Percentiles rank a stretch among this genome's conserved stretches.
Conservation (phyloP, 1,284 basidiomycete genomes). For the Ganoderma boninense region DNA sequence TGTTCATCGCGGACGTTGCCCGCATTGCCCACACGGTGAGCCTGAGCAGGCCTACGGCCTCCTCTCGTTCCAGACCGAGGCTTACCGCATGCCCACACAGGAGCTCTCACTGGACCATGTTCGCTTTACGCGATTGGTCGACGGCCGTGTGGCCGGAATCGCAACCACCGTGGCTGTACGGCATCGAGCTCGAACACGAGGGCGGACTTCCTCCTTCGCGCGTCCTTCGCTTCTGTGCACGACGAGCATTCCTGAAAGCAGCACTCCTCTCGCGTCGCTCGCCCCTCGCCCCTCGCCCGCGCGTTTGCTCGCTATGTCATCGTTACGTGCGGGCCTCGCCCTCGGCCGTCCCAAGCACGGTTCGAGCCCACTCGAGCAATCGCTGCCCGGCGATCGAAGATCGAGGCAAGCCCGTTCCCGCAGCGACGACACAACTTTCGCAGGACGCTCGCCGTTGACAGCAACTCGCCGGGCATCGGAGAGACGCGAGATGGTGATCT, state of each 20-base stretch:
- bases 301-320: background rate
- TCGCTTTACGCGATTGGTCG: background rate
- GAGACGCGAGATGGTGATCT: background rate
- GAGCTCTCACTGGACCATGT: background rate
- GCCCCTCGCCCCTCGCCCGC: background rate
- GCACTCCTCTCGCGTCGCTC: slow-evolving; percentile 3
- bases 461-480: background rate
- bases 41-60: background rate
- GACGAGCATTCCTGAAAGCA: background rate
- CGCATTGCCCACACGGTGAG: background rate
- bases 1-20: background rate
- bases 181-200: background rate
- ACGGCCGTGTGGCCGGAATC: background rate
- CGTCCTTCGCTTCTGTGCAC: background rate
- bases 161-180: slow-evolving; percentile 1
- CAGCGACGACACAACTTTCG: background rate
- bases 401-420: background rate
- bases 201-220: background rate
- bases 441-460: background rate
- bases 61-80: background rate
- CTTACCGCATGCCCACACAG: background rate
- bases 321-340: background rate
- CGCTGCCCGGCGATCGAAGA: background rate
- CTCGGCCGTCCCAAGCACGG: background rate
- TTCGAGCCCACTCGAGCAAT: background rate